These are phyloP conservation scores for Zasmidium angulare DNA, from an alignment of 2,329 filamentous ascomycete species.

Conservation along the genomic window DNA sequence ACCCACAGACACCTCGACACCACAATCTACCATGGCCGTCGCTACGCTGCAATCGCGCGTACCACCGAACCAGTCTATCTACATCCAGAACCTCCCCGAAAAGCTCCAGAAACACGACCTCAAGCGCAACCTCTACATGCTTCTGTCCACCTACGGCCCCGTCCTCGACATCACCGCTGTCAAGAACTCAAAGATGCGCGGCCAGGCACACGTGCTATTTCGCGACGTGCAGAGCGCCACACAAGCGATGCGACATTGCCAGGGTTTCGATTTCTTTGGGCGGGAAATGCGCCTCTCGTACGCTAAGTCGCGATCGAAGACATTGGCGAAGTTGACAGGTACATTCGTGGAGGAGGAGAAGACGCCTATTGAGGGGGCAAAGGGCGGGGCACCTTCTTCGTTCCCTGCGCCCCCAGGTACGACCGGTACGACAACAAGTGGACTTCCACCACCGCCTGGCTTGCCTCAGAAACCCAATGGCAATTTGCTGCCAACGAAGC, in stretches of 20 bases:
- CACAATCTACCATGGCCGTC: conserved; percentile 11
- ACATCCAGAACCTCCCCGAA: conserved; percentile 82
- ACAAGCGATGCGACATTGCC: conserved; percentile 84
- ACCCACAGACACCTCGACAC: conserved; percentile 2
- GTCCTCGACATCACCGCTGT: conserved; percentile 89
- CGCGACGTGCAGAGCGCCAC: conserved; percentile 88
- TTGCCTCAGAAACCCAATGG: conserved; percentile 30
- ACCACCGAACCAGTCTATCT: conserved; percentile 62
- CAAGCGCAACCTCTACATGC: conserved; percentile 81
- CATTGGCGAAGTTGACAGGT: conserved; percentile 86
- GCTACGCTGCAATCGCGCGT: conserved; percentile 3
- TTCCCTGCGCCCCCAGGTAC: conserved; percentile 34
- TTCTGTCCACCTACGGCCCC: conserved; percentile 91
- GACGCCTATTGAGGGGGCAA: conserved; percentile 16
- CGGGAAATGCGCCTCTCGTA: conserved; percentile 88
- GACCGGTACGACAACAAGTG: conserved; percentile 23
- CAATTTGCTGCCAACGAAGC: conserved; percentile 33
- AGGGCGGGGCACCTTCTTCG: conserved; percentile 18
- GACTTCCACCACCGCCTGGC: conserved; percentile 26
- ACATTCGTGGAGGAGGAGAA: conserved; percentile 61
- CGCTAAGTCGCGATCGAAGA: conserved; percentile 84
- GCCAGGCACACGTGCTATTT: conserved; percentile 91
- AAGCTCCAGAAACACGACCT: conserved; percentile 90
- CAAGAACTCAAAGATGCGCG: conserved; percentile 89
- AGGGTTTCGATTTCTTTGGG: conserved; percentile 84